Conservation (phyloP, 306 rosid species). For the Dalbergia cochinchinensis region DNA sequence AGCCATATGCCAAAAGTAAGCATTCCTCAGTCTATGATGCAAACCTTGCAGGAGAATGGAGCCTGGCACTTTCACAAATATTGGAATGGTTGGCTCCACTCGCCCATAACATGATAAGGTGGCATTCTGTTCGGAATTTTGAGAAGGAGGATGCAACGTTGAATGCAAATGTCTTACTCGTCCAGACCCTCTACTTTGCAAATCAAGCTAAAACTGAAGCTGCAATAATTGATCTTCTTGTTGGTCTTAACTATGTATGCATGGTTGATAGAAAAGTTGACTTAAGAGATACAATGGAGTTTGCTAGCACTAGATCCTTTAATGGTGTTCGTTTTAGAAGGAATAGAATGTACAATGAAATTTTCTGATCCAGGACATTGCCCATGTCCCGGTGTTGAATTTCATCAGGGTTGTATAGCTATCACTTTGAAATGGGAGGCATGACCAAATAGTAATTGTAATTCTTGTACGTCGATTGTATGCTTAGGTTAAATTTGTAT, state of each 20-base stretch:
- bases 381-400: constrained; percentile 16
- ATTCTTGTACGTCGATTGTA: neutral
- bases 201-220: constrained; percentile 77
- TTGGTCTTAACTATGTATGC: constrained; percentile 79
- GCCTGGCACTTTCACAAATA: constrained; percentile 46
- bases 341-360: constrained; percentile 44
- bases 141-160: constrained; percentile 65
- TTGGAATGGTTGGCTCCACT: constrained; percentile 88
- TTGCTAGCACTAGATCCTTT: constrained; percentile 44
- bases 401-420: constrained; percentile 36
- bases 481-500: constrained; percentile 25
- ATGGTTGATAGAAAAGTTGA: constrained; percentile 49
- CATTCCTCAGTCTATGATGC: constrained; percentile 53
- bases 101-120: constrained; percentile 76
- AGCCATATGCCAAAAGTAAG: constrained; percentile 46
- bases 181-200: constrained; percentile 86
- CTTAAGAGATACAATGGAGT: constrained; percentile 40
- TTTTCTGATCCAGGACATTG: constrained; percentile 39
- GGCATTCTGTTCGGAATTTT: constrained; percentile 84
- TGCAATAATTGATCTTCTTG: constrained; percentile 81
- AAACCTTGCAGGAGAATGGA: constrained; percentile 68
- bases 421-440: constrained; percentile 39
- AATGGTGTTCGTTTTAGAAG: constrained; percentile 40
- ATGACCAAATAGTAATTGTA: constrained; percentile 29
- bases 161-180: constrained; percentile 60